Evolutionary conservation across 257 asterid genomes (phyloP).

Genomic region (Euphrasia confusa): DNA sequence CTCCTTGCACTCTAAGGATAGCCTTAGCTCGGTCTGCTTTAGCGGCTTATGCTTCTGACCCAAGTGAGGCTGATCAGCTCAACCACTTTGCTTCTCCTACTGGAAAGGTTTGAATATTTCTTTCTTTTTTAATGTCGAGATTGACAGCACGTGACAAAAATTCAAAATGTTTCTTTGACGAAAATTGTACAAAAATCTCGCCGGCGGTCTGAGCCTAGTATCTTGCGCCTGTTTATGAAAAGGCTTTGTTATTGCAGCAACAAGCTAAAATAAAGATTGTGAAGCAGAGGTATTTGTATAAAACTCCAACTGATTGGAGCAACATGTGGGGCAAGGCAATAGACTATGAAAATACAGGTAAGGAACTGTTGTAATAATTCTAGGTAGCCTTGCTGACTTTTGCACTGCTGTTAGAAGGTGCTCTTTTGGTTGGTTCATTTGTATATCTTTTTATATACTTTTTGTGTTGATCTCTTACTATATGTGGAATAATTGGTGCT

Average conservation of each 20-base stretch:
- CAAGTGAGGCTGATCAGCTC: no score
- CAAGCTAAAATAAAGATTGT: constrained; percentile 70
- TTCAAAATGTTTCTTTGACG: no score
- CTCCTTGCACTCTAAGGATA: not conserved
- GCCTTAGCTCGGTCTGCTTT: not conserved
- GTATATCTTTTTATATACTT: no score
- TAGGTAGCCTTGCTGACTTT: constrained; percentile 1
- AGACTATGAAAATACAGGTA: constrained; percentile 47
- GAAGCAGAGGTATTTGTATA: constrained; percentile 65
- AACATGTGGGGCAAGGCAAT: constrained; percentile 70
- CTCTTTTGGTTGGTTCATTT: constrained; percentile 7
- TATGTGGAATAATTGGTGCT: no score
- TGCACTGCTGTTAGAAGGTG: not conserved
- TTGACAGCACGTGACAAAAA: no score
- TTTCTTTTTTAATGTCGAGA: no score
- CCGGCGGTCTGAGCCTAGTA: not conserved
- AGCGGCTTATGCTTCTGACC: no score
- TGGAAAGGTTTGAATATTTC: no score
- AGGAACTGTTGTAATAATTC: constrained; percentile 9
- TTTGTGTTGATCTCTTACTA: no score
- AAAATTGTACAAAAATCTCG: not conserved
- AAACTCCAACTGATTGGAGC: constrained; percentile 60
- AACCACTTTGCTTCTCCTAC: no score
- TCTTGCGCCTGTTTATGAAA: not conserved
- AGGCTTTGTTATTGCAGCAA: constrained; percentile 37